Evolutionary conservation across 208 protist genomes (phyloP).

Genomic region (Histomonas meleagridis): DNA sequence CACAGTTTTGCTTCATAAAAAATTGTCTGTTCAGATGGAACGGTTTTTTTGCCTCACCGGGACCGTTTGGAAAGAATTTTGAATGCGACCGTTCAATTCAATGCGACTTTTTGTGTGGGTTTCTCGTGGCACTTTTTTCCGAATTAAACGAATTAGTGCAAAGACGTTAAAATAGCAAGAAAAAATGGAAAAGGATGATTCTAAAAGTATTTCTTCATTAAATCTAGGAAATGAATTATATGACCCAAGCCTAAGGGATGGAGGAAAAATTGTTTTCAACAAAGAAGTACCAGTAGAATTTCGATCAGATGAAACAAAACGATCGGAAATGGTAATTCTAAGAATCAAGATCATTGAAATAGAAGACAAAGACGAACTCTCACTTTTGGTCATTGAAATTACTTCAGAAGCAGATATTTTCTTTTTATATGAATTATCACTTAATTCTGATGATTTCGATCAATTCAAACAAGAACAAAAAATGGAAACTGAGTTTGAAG

Average conservation of each 20-base stretch:
- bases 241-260: background rate
- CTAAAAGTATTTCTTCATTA: too few species aligned
- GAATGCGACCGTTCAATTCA: too few species aligned
- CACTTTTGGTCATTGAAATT: background rate
- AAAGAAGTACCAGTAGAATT: background rate
- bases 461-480: background rate
- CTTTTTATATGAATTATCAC: background rate
- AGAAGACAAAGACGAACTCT: background rate
- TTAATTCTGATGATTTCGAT: background rate
- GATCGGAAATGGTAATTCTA: background rate
- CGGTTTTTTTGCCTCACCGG: too few species aligned
- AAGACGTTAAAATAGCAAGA: too few species aligned
- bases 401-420: background rate
- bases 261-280: background rate
- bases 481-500: background rate
- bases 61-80: too few species aligned
- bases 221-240: too few species aligned
- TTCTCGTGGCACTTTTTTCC: too few species aligned
- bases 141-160: too few species aligned
- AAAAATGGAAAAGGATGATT: too few species aligned
- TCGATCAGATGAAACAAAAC: background rate
- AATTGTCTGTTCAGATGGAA: too few species aligned
- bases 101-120: too few species aligned
- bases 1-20: too few species aligned
- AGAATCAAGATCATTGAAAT: background rate